Evolutionary conservation across 805 yeast genomes (phyloP).

Genomic region (Cyberlindnera mississippiensis): DNA sequence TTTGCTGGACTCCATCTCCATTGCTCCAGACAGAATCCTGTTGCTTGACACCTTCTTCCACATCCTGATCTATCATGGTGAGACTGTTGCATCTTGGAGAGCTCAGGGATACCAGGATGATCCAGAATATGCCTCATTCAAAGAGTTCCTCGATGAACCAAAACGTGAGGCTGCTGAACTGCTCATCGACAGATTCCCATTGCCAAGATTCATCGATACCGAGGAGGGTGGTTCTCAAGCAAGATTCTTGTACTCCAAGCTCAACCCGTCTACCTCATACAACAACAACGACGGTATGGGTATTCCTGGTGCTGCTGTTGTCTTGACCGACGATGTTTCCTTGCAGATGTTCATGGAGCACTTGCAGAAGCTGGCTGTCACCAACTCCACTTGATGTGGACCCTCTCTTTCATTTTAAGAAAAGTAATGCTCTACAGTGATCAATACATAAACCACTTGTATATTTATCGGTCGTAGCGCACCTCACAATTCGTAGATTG

Average conservation of each 20-base stretch:
- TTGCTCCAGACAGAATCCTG: constrained; percentile 52
- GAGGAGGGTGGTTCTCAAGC: constrained; percentile 79
- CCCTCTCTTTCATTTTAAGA: too few relatives aligned
- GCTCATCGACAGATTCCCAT: constrained; percentile 62
- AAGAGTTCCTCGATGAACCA: constrained; percentile 57
- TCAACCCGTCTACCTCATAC: constrained; percentile 63
- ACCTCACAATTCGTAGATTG: constrained; percentile 54
- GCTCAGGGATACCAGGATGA: constrained; percentile 57
- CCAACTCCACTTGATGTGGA: constrained; percentile 6
- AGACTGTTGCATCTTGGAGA: constrained; percentile 63
- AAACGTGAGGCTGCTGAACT: constrained; percentile 62
- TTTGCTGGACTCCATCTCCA: constrained; percentile 57
- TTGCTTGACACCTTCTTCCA: constrained; percentile 68
- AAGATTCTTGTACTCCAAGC: constrained; percentile 62
- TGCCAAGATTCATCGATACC: constrained; percentile 68
- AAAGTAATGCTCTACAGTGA: too few relatives aligned
- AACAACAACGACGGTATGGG: constrained; percentile 33
- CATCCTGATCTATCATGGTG: constrained; percentile 63
- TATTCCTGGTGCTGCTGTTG: constrained; percentile 36
- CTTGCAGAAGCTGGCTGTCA: constrained; percentile 26
- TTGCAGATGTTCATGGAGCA: constrained; percentile 35
- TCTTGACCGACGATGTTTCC: constrained; percentile 50
- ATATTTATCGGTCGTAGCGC: neutral
- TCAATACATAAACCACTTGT: neutral
- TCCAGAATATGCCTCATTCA: constrained; percentile 57